phyloP scores from a whole-genome alignment of 2,329 filamentous ascomycete species.

The Alternaria tenuissima region DNA sequence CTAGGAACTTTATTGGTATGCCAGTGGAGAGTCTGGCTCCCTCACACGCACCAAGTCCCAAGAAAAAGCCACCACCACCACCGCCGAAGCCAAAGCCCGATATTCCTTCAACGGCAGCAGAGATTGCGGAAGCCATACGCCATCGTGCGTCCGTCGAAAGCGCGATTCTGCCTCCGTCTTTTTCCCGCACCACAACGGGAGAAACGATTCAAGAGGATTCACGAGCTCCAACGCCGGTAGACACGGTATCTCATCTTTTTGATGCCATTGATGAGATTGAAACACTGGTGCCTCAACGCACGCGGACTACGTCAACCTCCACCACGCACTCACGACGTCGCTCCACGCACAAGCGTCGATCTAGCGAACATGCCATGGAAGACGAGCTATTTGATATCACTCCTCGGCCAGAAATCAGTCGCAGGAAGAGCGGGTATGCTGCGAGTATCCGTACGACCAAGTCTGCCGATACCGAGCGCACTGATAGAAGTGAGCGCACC shows the following conservation, averaged over 20 bases:
- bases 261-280: conserved; percentile 49
- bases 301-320: conserved; percentile 27
- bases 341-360: conserved; percentile 40
- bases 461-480: conserved; percentile 31
- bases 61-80: conserved; percentile 18
- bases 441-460: conserved; percentile 34
- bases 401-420: conserved; percentile 26
- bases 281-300: conserved; percentile 37
- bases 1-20: conserved; percentile 34
- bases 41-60: conserved; percentile 26
- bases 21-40: conserved; percentile 30
- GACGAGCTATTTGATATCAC: conserved; percentile 36
- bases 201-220: conserved; percentile 29
- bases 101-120: conserved; percentile 17
- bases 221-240: conserved; percentile 34
- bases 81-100: conserved; percentile 20
- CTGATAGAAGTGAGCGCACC: conserved; percentile 29
- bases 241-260: conserved; percentile 44
- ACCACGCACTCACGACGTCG: conserved; percentile 39
- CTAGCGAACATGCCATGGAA: conserved; percentile 23
- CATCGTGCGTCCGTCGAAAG: conserved; percentile 31
- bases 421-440: conserved; percentile 44
- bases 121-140: conserved; percentile 21
- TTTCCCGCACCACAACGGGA: conserved; percentile 22
- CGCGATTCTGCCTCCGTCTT: conserved; percentile 31